These are phyloP conservation scores for Vinca major DNA, from an alignment of 305 asterid species.

Conservation along the genomic window DNA sequence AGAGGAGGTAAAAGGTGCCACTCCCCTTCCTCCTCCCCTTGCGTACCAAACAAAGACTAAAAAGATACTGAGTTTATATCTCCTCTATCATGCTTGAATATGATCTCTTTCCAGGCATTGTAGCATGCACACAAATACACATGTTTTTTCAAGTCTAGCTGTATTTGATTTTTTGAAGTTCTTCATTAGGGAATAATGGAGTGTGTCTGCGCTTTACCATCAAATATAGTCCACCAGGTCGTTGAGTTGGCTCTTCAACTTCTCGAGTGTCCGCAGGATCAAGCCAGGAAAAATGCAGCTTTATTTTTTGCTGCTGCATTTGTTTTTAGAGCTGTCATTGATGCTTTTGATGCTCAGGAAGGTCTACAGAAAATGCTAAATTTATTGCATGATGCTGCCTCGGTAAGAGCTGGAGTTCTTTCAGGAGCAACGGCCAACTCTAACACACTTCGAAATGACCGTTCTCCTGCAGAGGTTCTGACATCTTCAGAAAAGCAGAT, in stretches of 20 bases:
- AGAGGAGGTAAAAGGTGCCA: too few species aligned
- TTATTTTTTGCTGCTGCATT: slow-evolving; percentile 88
- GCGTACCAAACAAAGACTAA: neutral
- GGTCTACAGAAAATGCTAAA: slow-evolving; percentile 82
- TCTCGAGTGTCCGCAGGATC: slow-evolving; percentile 74
- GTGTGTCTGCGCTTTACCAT: slow-evolving; percentile 93
- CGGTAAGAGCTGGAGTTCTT: slow-evolving; percentile 83
- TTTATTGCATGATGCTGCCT: slow-evolving; percentile 85
- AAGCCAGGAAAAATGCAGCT: slow-evolving; percentile 91
- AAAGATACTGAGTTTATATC: neutral
- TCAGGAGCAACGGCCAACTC: slow-evolving; percentile 61
- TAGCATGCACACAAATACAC: neutral
- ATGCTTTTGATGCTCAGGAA: slow-evolving; percentile 83
- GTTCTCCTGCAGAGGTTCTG: slow-evolving; percentile 77
- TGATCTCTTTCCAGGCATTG: slow-evolving; percentile 3
- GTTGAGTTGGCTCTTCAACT: slow-evolving; percentile 92
- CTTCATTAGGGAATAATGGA: slow-evolving; percentile 88
- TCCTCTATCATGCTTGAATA: neutral
- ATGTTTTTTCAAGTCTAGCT: neutral
- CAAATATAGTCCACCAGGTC: slow-evolving; percentile 62
- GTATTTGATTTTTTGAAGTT: slow-evolving; percentile 20
- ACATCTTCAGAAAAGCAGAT: slow-evolving; percentile 95
- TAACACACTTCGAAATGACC: slow-evolving; percentile 68
- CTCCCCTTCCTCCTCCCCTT: too few species aligned
- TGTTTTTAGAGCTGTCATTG: slow-evolving; percentile 88